phyloP scores from a whole-genome alignment of 331 rosid species.

The Stylosanthes scabra region DNA sequence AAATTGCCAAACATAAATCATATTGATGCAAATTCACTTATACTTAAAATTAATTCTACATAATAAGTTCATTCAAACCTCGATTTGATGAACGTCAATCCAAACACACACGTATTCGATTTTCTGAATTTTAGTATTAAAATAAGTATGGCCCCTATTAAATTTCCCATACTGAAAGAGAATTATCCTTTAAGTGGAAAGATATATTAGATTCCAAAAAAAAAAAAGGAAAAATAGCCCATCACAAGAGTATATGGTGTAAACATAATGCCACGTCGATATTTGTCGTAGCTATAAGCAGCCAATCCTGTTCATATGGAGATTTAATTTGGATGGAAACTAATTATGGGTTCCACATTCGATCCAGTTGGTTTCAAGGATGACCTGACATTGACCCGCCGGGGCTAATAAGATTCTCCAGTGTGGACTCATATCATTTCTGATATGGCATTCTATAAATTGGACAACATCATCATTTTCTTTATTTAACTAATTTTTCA shows the following conservation, averaged over 20 bases:
- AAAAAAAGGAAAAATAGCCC: constrained; percentile 22
- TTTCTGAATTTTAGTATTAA: too few relatives aligned
- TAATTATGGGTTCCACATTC: constrained; percentile 33
- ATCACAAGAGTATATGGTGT: constrained; percentile 46
- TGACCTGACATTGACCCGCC: constrained; percentile 38
- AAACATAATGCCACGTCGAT: constrained; percentile 32
- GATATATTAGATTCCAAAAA: too few relatives aligned
- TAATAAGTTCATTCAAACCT: too few relatives aligned
- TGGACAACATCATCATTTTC: background rate
- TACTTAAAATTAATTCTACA: too few relatives aligned
- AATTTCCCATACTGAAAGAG: too few relatives aligned
- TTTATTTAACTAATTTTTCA: background rate
- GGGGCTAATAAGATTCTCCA: constrained; percentile 23
- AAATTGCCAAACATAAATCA: too few relatives aligned
- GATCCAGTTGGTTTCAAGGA: constrained; percentile 34
- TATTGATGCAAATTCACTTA: too few relatives aligned
- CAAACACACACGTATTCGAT: too few relatives aligned
- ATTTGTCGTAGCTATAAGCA: constrained; percentile 6
- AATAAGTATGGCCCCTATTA: too few relatives aligned
- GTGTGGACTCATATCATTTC: constrained; percentile 31
- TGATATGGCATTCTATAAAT: constrained; percentile 14
- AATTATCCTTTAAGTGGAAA: too few relatives aligned
- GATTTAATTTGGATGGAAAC: constrained; percentile 34
- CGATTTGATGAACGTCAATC: too few relatives aligned
- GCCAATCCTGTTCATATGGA: constrained; percentile 26